These are phyloP conservation scores for Juncus inflexus DNA, from an alignment of 176 grass and related monocot genomes.

Conservation along the genomic window DNA sequence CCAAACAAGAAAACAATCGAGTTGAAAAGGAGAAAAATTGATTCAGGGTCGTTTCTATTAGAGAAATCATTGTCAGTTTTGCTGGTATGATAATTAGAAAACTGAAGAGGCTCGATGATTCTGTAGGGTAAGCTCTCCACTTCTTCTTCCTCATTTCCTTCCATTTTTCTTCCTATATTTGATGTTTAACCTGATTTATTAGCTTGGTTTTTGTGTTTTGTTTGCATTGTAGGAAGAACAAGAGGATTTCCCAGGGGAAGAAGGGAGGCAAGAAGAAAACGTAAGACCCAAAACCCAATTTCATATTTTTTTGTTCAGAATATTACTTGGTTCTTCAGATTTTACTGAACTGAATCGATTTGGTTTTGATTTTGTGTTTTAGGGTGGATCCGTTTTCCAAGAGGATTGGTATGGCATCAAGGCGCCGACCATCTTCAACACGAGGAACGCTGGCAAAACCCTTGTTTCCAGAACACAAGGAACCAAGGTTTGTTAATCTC, in stretches of 20 bases:
- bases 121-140: too few relatives aligned
- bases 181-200: too few relatives aligned
- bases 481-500: constrained; percentile 46
- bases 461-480: constrained; percentile 97
- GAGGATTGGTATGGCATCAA: constrained; percentile 97
- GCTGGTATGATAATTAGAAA: too few relatives aligned
- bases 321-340: background rate
- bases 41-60: too few relatives aligned
- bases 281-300: constrained; percentile 22
- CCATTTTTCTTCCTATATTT: too few relatives aligned
- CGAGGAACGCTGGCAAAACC: constrained; percentile 68
- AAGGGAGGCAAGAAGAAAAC: constrained; percentile 91
- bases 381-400: constrained; percentile 85
- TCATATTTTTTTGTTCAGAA: background rate
- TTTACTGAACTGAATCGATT: background rate
- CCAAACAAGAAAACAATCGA: too few relatives aligned
- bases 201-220: too few relatives aligned
- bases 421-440: constrained; percentile 62
- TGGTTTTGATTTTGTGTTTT: background rate
- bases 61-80: too few relatives aligned
- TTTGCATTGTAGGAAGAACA: constrained; percentile 69
- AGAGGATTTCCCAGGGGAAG: constrained; percentile 85
- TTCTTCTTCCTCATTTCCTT: too few relatives aligned
- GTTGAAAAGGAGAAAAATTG: too few relatives aligned
- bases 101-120: too few relatives aligned